These are phyloP conservation scores for Cynara cardunculus DNA, from an alignment of 129 eudicot genomes.

Conservation along the genomic window DNA sequence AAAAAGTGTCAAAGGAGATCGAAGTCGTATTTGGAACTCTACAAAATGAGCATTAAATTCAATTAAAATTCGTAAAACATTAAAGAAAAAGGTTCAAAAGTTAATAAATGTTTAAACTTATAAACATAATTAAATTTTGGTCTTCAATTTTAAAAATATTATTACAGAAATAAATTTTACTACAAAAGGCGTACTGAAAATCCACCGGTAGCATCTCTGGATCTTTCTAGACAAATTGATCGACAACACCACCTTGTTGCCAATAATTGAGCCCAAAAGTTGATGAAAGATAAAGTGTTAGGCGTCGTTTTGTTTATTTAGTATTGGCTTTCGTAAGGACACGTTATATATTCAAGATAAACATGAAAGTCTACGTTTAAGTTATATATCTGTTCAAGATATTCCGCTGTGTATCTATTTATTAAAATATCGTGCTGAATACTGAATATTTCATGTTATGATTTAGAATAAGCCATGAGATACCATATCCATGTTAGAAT, in stretches of 20 bases:
- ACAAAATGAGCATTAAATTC: not conserved
- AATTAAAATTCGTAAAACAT: not conserved
- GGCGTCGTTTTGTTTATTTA: not conserved
- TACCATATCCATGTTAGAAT: not conserved
- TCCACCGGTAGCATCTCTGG: not conserved
- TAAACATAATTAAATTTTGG: not conserved
- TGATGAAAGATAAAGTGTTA: not conserved
- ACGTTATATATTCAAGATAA: too few relatives aligned
- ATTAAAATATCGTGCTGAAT: not conserved
- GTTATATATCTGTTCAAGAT: not conserved
- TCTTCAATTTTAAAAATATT: too few relatives aligned
- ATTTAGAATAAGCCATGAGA: not conserved
- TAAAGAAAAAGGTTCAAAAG: not conserved
- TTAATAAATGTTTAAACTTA: not conserved
- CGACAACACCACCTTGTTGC: not conserved
- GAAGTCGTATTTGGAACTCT: not conserved
- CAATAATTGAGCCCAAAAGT: not conserved
- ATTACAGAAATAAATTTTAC: not conserved
- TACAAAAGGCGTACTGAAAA: not conserved
- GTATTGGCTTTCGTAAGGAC: not conserved
- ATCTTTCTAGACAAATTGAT: not conserved
- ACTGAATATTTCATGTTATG: too few relatives aligned
- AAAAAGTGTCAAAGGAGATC: not conserved
- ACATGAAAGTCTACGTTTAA: not conserved
- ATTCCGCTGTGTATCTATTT: not conserved